Base-by-base conservation (phyloP, 345 rosid species). In the Raphanus sativus region DNA sequence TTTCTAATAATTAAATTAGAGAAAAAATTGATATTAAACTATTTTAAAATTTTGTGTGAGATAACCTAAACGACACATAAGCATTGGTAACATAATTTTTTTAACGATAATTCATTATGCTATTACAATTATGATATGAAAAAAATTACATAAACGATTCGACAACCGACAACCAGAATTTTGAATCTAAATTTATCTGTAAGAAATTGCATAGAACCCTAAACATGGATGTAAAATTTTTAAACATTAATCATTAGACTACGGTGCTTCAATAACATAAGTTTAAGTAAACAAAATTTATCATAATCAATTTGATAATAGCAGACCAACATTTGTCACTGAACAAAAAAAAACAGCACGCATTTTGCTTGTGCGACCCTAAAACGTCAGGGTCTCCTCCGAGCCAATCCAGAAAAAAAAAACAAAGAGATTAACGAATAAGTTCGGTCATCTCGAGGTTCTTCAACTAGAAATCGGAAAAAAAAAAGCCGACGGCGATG, bases 401-500 rank as follows among this genome's bases (percentile, higher is more conserved):
- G 0, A 42, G 11, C 61, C 1, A 63, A 68, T 30, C 26, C 71
- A 64, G 12, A 21, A 26, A 36, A 9, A 64, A 8, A 21, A 26
- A 36, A 9, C 0, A 56, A 67, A 61, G 13, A 9, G 13, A 9
- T 9, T 55, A 62, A 33, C 65, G 13, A 30, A 11, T 55, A 64
- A 0, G 0, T 74, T 74, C 70, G 79, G 78, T 80, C 67, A 69
- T 79, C 66, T 55, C 67, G 62, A 69, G 72, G 76, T 74, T 45
- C 75, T 74, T 45, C 75, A 74, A 70, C 77, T 13, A 34, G 78
- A 62, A 21, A 21, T 21, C 21, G 21, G 21, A 21, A 21, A 21
- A 21, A 21, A 21, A 21, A 21, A 21, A 21, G n/a, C 21, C 21
- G 21, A 65, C 77, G 79, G 75, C 74, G 64, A 87, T 92, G 99